These are phyloP conservation scores for Naganishia albida DNA, from an alignment of 1,284 basidiomycete genomes.

Conservation along the genomic window DNA sequence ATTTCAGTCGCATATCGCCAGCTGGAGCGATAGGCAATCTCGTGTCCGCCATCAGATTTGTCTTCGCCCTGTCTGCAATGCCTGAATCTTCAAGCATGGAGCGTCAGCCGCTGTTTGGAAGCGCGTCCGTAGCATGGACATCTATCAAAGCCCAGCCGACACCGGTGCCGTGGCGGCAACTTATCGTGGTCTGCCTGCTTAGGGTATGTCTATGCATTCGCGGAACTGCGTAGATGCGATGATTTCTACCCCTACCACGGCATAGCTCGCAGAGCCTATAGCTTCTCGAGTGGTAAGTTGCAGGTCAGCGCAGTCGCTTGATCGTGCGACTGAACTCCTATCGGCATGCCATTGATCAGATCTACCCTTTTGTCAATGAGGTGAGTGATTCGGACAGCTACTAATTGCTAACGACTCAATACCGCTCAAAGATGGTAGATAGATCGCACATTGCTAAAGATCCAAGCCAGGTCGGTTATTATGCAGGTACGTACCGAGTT, in stretches of 20 bases:
- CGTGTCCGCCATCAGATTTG: too few relatives aligned
- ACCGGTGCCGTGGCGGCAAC: constrained; percentile 20
- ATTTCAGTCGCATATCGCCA: too few relatives aligned
- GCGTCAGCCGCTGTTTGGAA: neutral
- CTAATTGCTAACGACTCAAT: neutral
- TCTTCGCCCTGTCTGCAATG: too few relatives aligned
- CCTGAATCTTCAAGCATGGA: neutral
- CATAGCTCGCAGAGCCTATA: constrained; percentile 28
- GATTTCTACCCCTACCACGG: neutral
- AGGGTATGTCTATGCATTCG: neutral
- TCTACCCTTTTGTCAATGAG: constrained; percentile 28
- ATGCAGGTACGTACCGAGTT: constrained; percentile 2
- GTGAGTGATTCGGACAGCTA: neutral
- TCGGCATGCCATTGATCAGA: neutral
- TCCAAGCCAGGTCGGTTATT: constrained; percentile 24
- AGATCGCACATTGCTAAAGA: constrained; percentile 21
- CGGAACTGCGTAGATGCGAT: neutral
- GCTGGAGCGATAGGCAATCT: neutral
- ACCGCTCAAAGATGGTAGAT: constrained; percentile 13
- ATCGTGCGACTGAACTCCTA: neutral
- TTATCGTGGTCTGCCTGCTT: constrained; percentile 15
- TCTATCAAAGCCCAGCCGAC: constrained; percentile 1
- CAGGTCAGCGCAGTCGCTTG: too few relatives aligned
- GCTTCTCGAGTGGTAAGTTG: constrained; percentile 14
- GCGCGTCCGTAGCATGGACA: neutral